Base-by-base conservation (phyloP, 2,329 filamentous ascomycete genomes). In the Rachicladosporium sp. region DNA sequence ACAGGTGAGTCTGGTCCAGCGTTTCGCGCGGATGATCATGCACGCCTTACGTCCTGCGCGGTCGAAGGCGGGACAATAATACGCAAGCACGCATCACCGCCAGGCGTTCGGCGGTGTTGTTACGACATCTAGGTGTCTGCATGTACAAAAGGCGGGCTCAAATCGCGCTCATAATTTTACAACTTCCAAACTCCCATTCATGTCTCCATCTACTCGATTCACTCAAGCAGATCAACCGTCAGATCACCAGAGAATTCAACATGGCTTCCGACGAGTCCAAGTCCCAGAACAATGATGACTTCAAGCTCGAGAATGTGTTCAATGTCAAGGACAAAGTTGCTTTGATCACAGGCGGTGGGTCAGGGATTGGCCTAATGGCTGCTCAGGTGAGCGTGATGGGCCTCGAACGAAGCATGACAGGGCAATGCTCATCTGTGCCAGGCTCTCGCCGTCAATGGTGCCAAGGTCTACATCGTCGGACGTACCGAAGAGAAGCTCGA, bases 401-500 rank as follows among this genome's bases (percentile, higher is more conserved):
- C 64, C 8, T 56, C 67, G 13, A 63, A 63, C n/a, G 61, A 62
- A 29, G 63, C 62, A 19, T 27, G 2, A 27, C 23, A 6, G 23
- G 23, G 23, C 23, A 27, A 27, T 27, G 23, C 23, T 27, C 23
- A 27, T 27, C 2, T 7, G 8, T 27, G 23, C 23, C 37, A 21
- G 41, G 52, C 35, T 8, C 44, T 50, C 23, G 46, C 46, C 15
- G 45, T 51, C 34, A 58, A 58, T 42, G 55, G 55, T 2, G 57
- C 56, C 23, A 68, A 68, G 50, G 65, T 68, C 15, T 27, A 27
- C 23, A 67, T 69, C 45, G 59, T 63, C 12, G 66, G 67, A 31
- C 60, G 66, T 13, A 67, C 63, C 7, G 51, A 63, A 40, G 66
- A 69, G 44, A 69, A 69, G 55, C 61, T 69, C 5, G 62, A 68